These are phyloP conservation scores for Gigaspora rosea DNA, from an alignment of 192 early-diverging fungal genomes.

Conservation along the genomic window DNA sequence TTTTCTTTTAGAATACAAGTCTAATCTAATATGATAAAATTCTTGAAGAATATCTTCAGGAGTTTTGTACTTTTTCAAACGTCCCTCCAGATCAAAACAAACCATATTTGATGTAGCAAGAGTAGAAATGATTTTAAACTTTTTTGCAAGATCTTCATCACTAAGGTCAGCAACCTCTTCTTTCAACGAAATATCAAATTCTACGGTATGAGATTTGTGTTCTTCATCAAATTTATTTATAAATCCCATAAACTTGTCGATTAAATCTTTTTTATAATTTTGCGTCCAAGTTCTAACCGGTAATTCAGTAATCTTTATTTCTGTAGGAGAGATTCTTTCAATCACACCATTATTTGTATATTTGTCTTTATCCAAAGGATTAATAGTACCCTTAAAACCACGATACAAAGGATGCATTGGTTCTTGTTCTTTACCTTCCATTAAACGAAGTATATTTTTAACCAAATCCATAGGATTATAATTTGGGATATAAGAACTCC, in stretches of 20 bases:
- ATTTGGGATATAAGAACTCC: slow-evolving; percentile 82
- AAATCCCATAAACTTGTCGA: too few species aligned
- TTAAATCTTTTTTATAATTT: slow-evolving; percentile 78
- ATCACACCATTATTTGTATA: slow-evolving; percentile 73
- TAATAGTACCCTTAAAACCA: slow-evolving; percentile 66
- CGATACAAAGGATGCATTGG: slow-evolving; percentile 94
- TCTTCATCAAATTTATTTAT: neutral
- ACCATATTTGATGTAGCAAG: slow-evolving; percentile 91
- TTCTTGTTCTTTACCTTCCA: slow-evolving; percentile 69
- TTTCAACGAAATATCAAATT: slow-evolving; percentile 65
- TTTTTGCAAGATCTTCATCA: slow-evolving; percentile 77
- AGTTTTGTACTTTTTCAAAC: slow-evolving; percentile 76
- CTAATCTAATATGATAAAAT: slow-evolving; percentile 82
- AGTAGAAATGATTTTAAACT: slow-evolving; percentile 72
- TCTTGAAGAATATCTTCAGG: slow-evolving; percentile 83
- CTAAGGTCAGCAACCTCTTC: slow-evolving; percentile 73
- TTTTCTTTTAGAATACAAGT: slow-evolving; percentile 90
- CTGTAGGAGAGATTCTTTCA: slow-evolving; percentile 68
- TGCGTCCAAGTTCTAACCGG: slow-evolving; percentile 90
- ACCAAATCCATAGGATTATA: slow-evolving; percentile 89
- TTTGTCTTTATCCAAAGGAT: slow-evolving; percentile 44
- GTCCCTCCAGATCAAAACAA: slow-evolving; percentile 87
- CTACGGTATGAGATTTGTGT: too few species aligned
- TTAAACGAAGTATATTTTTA: slow-evolving; percentile 76
- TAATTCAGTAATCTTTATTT: slow-evolving; percentile 86